These are phyloP conservation scores for Beauveria varroae DNA, from an alignment of 2,329 filamentous ascomycete genomes.

Conservation along the genomic window DNA sequence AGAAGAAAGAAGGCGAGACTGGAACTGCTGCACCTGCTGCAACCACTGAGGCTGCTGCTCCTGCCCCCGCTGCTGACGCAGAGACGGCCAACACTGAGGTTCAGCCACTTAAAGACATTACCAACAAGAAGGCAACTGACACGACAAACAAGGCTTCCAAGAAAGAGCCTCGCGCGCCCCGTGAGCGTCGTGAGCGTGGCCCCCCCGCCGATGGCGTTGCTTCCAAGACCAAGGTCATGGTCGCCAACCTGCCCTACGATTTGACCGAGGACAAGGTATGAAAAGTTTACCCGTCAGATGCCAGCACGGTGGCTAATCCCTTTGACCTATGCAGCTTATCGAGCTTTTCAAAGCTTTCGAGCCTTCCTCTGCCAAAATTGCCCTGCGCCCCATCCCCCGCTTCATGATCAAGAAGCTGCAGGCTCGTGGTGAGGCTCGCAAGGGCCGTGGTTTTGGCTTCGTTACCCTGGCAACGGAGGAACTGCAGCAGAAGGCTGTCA, in stretches of 20 bases:
- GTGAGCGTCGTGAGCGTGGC: constrained; percentile 70
- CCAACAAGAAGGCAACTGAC: constrained; percentile 50
- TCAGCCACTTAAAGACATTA: constrained; percentile 54
- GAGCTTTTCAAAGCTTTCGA: constrained; percentile 92
- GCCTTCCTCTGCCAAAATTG: constrained; percentile 94
- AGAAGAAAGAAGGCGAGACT: constrained; percentile 39
- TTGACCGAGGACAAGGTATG: constrained; percentile 93
- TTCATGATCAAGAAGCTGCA: constrained; percentile 99
- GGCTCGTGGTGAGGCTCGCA: constrained; percentile 94
- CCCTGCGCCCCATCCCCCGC: constrained; percentile 92
- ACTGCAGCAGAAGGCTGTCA: constrained; percentile 91
- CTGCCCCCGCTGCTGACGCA: constrained; percentile 36
- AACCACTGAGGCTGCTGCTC: constrained; percentile 21
- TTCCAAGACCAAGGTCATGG: constrained; percentile 99
- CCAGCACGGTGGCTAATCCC: constrained; percentile 11
- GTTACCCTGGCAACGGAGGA: constrained; percentile 94
- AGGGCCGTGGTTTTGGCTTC: constrained; percentile 98
- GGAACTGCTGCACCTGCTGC: constrained; percentile 37
- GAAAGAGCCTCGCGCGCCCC: constrained; percentile 43
- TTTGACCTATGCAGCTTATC: constrained; percentile 61
- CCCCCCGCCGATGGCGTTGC: constrained; percentile 95
- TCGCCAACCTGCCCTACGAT: constrained; percentile 97
- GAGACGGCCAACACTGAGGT: constrained; percentile 43
- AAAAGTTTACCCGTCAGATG: neutral
- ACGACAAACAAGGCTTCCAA: constrained; percentile 53